Evolutionary conservation across 2,329 filamentous ascomycete genomes (phyloP).

Genomic region (Monosporascus sp.): DNA sequence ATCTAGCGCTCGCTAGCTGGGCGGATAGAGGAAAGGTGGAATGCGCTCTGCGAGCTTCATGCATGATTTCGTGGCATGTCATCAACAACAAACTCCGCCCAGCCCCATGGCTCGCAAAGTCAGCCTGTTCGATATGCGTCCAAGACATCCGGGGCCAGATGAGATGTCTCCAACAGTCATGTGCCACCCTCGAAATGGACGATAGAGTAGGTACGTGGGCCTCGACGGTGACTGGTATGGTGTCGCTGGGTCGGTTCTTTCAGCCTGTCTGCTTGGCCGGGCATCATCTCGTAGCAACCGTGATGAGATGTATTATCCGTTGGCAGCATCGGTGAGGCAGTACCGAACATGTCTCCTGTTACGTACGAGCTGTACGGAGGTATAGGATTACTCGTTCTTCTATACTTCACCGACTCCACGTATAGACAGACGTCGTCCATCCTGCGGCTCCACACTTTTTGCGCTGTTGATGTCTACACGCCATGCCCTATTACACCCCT

Average conservation of each 20-base stretch:
- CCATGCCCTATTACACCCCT: constrained; percentile 18
- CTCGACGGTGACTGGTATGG: not conserved
- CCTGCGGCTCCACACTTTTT: constrained; percentile 21
- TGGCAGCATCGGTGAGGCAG: constrained; percentile 23
- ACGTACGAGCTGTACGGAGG: not conserved
- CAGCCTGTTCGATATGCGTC: constrained; percentile 23
- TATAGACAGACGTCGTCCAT: constrained; percentile 25
- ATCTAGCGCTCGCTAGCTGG: constrained; percentile 24
- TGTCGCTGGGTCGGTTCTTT: constrained; percentile 3
- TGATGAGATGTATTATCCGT: constrained; percentile 10
- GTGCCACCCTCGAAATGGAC: constrained; percentile 3
- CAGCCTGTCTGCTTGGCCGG: not conserved
- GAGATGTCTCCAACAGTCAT: constrained; percentile 9
- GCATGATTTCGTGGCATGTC: constrained; percentile 42
- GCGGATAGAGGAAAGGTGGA: constrained; percentile 23
- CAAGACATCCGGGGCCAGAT: constrained; percentile 14
- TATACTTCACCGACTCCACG: constrained; percentile 27
- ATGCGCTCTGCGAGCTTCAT: constrained; percentile 33
- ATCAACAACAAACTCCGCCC: constrained; percentile 22
- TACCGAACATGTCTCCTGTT: constrained; percentile 20
- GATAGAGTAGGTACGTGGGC: constrained; percentile 4
- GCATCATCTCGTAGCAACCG: not conserved
- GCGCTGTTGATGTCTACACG: constrained; percentile 22
- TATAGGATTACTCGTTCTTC: constrained; percentile 19
- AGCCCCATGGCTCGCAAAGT: constrained; percentile 31